Conservation (phyloP, 176 grass and related monocot genomes). For the Cenchrus americanus region DNA sequence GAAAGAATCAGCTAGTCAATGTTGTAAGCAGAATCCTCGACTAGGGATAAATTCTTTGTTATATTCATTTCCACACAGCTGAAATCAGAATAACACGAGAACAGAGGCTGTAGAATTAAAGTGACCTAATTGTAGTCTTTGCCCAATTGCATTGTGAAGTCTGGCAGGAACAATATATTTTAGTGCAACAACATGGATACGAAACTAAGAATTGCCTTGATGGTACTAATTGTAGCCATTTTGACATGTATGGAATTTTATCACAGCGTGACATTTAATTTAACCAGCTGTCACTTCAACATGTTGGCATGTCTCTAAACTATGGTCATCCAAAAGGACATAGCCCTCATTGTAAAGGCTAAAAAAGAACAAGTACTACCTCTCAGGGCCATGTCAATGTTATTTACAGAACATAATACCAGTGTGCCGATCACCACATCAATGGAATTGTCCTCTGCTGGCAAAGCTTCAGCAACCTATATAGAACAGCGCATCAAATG, state of each 20-base stretch:
- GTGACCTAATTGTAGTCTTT: background rate
- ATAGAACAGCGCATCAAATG: conserved; percentile 21
- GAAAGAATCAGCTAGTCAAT: background rate
- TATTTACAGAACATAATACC: conserved; percentile 79
- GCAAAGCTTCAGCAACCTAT: conserved; percentile 83
- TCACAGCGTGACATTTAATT: background rate
- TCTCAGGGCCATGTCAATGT: conserved; percentile 57
- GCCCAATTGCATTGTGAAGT: background rate
- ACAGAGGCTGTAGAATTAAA: background rate
- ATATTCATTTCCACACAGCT: background rate
- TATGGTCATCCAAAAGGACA: background rate
- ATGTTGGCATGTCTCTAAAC: background rate
- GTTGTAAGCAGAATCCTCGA: background rate
- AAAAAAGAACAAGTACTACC: conserved; percentile 40
- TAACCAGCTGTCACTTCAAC: background rate
- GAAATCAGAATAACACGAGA: background rate
- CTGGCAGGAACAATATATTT: background rate
- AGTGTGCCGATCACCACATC: conserved; percentile 84
- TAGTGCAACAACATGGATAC: background rate
- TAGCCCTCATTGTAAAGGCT: background rate
- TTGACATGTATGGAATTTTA: background rate
- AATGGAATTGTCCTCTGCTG: conserved; percentile 70
- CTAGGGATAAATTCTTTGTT: too few relatives aligned
- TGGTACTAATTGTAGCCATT: background rate
- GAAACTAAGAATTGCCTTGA: background rate